Evolutionary conservation across 495 filamentous ascomycete genomes (phyloP), one percentile per base, ranked within the genome.

Genomic region (Penicillium cinerascens): DNA sequence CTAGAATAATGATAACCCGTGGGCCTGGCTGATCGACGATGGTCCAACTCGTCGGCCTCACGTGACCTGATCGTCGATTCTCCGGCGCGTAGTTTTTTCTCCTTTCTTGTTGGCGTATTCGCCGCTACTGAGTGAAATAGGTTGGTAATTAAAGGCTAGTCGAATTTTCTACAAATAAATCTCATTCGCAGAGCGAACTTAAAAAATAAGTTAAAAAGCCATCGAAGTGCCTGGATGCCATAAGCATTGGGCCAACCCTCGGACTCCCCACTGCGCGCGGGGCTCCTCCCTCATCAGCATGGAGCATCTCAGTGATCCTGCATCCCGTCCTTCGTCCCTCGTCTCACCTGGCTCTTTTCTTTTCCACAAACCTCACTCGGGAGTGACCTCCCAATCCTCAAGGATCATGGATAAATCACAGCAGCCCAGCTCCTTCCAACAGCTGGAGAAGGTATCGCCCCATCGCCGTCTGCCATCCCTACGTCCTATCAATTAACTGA

Each of bases 381-480:
- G 47, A 46, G 18, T 44, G 7, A 22, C 52, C 46, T 48, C 50
- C 33, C 49, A 41, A 26, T 18, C 21, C 21, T 22, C 46, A 40
- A 46, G 54, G n/a, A 76, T 54, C 35, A 96, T 96, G 91, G 91
- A 95, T 72, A 87, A 88, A 59, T 87, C 88, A 68, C 83, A 91
- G 60, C 88, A 93, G 61, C 91, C 91, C 43, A 95, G 88, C 73
- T 96, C 90, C 44, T 97, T 97, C 76, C 92, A 96, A 82, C 92
- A 97, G 83, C 83, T 97, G 70, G 92, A 97, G 74, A 97, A 95
- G 77, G 78, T 80, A 60, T 47, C 52, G 9, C 47, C 22, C 22
- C 22, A 23, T 27, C 37, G 15, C 47, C 9, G 8, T 40, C 11
- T 35, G 47, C 48, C 45, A 42, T 33, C 6, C 51, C 45, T 38